A percentile compares a stretch with the other conserved stretches of the same genome.
These are phyloP conservation scores for Aspergillus brunneoviolaceus DNA, from an alignment of 2,329 filamentous ascomycete genomes.

Conservation along the genomic window DNA sequence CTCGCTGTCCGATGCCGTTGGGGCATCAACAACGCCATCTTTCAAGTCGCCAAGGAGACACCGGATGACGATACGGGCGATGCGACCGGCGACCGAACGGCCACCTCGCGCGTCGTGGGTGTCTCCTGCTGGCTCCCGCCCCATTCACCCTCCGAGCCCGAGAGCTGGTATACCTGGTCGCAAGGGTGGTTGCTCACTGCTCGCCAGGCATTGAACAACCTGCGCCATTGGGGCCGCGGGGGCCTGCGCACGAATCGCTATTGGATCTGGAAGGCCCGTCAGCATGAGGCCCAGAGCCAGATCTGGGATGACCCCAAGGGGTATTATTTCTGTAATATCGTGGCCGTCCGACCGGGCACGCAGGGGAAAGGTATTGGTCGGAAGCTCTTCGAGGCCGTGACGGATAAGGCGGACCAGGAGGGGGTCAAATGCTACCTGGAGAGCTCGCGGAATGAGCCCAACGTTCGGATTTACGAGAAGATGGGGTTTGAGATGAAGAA, in stretches of 20 bases:
- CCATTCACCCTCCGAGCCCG: conserved; percentile 47
- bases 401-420: conserved; percentile 62
- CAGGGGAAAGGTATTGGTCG: conserved; percentile 68
- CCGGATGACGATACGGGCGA: conserved; percentile 8
- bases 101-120: conserved; percentile 55
- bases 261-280: conserved; percentile 72
- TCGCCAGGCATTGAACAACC: conserved; percentile 64
- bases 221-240: conserved; percentile 63
- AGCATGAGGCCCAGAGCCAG: conserved; percentile 61
- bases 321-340: conserved; percentile 77
- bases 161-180: conserved; percentile 64
- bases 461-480: conserved; percentile 68
- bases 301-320: conserved; percentile 68
- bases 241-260: conserved; percentile 67
- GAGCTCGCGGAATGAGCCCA: conserved; percentile 66
- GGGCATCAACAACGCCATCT: conserved; percentile 71
- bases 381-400: conserved; percentile 64
- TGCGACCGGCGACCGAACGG: not conserved
- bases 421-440: conserved; percentile 68
- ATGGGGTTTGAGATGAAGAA: conserved; percentile 67
- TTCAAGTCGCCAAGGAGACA: conserved; percentile 67
- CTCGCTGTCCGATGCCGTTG: conserved; percentile 66
- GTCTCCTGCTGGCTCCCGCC: conserved; percentile 75
- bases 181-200: conserved; percentile 64
- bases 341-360: conserved; percentile 65